Conservation (phyloP, 495 filamentous ascomycete genomes). For the Cetradonia linearis region DNA sequence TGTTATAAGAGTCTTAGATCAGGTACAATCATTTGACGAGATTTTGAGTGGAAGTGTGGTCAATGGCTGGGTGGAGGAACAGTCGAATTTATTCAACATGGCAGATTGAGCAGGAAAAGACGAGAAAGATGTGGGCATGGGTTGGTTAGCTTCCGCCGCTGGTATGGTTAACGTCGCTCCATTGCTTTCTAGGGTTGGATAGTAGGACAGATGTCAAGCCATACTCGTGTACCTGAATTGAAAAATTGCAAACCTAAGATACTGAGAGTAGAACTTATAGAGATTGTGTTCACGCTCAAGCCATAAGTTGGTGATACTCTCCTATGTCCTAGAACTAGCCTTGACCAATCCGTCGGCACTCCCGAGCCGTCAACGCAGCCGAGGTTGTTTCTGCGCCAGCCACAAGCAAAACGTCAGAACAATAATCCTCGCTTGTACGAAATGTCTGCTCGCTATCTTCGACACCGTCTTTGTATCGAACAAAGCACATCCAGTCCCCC, state of each 20-base stretch:
- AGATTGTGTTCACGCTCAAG: not conserved
- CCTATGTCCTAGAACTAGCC: not conserved
- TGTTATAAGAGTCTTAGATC: slow-evolving; percentile 34
- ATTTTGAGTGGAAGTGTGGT: slow-evolving; percentile 11
- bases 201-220: not conserved
- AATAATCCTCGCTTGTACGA: no score
- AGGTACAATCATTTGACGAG: slow-evolving; percentile 27
- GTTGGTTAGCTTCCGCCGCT: slow-evolving; percentile 3
- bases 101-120: not conserved
- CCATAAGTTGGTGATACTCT: not conserved
- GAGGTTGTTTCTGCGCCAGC: slow-evolving; percentile 1
- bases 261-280: not conserved
- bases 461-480: not conserved
- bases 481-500: not conserved
- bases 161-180: not conserved
- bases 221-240: not conserved
- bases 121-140: not conserved
- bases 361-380: slow-evolving; percentile 7
- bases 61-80: slow-evolving; percentile 14
- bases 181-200: not conserved
- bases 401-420: not conserved
- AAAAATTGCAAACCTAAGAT: not conserved
- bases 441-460: not conserved
- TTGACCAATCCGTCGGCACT: slow-evolving; percentile 1
- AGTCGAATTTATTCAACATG: slow-evolving; percentile 18